phyloP scores from a whole-genome alignment of 2,329 filamentous ascomycete species.

The Neonectria sp. region DNA sequence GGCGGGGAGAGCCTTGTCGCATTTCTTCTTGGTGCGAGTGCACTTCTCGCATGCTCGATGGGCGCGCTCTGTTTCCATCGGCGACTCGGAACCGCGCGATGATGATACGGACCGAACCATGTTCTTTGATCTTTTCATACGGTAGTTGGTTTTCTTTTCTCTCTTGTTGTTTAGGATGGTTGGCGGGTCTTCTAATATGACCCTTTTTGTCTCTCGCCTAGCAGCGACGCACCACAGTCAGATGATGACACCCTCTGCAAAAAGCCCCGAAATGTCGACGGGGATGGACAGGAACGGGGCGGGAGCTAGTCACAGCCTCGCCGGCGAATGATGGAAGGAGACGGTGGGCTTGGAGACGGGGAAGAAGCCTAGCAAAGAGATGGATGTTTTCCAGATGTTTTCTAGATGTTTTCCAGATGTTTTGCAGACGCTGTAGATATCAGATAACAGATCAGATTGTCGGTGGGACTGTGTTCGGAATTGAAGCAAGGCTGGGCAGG shows the following conservation, averaged over 20 bases:
- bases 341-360: neutral
- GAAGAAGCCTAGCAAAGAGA: neutral
- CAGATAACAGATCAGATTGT: slow-evolving; percentile 1
- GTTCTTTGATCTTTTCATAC: slow-evolving; percentile 36
- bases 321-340: neutral
- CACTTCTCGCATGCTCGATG: slow-evolving; percentile 57
- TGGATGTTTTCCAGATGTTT: neutral
- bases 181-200: neutral
- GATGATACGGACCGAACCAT: slow-evolving; percentile 48
- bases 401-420: neutral
- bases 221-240: neutral
- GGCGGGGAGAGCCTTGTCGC: slow-evolving; percentile 54
- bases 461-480: slow-evolving; percentile 1
- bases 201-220: neutral
- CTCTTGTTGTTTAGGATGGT: neutral
- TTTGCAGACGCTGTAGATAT: neutral
- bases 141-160: slow-evolving; percentile 21
- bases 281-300: neutral
- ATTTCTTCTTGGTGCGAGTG: slow-evolving; percentile 57
- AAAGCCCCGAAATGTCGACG: neutral
- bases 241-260: neutral
- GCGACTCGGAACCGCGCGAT: slow-evolving; percentile 49
- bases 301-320: slow-evolving; percentile 1
- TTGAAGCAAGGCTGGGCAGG: slow-evolving; percentile 5
- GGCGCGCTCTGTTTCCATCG: slow-evolving; percentile 51